Conservation (phyloP, 2,329 filamentous ascomycete genomes). For the Ascochyta koolunga region DNA sequence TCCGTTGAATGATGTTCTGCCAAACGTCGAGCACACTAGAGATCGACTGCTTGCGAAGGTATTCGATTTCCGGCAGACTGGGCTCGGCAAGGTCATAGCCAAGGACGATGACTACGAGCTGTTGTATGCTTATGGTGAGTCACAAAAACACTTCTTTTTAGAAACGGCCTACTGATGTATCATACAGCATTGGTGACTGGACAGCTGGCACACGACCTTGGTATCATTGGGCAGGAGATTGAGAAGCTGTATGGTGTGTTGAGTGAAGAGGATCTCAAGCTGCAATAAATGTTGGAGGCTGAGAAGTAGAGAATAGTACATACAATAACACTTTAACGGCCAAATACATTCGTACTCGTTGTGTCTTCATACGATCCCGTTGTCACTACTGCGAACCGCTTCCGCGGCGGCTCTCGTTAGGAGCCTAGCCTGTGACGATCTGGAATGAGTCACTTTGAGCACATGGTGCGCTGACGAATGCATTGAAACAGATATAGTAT, state of each 20-base stretch:
- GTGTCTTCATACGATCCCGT: neutral
- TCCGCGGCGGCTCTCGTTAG: slow-evolving; percentile 5
- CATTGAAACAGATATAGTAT: neutral
- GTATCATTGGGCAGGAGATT: slow-evolving; percentile 60
- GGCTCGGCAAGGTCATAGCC: slow-evolving; percentile 56
- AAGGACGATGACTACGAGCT: slow-evolving; percentile 87
- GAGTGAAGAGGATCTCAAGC: slow-evolving; percentile 65
- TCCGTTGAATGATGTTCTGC: slow-evolving; percentile 85
- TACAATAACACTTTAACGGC: neutral
- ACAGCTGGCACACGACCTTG: slow-evolving; percentile 63
- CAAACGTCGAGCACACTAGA: slow-evolving; percentile 78
- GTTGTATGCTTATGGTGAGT: slow-evolving; percentile 84
- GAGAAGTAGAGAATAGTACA: neutral
- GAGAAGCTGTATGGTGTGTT: slow-evolving; percentile 66
- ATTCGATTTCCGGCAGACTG: slow-evolving; percentile 80
- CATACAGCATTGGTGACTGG: slow-evolving; percentile 64
- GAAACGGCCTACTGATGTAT: slow-evolving; percentile 1
- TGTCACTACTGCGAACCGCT: slow-evolving; percentile 4
- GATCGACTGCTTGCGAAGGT: slow-evolving; percentile 86
- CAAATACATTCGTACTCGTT: neutral
- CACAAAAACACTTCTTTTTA: neutral
- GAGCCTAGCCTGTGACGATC: slow-evolving; percentile 16
- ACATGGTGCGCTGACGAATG: neutral
- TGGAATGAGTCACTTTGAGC: slow-evolving; percentile 21
- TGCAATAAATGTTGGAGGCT: slow-evolving; percentile 40